phyloP scores from a whole-genome alignment of 306 rosid species.

The Trifolium pratense region DNA sequence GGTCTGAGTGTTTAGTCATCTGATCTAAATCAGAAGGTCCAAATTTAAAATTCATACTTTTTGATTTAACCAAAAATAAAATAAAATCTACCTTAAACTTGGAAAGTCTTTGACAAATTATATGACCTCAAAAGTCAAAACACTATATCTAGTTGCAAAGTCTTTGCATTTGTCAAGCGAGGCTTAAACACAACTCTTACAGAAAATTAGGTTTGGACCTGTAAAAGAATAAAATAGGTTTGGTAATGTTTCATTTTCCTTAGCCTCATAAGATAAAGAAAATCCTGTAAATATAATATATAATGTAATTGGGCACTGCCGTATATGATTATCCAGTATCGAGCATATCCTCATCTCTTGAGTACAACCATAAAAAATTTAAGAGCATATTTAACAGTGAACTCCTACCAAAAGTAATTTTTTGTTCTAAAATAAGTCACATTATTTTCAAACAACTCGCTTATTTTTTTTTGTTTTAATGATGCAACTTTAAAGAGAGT shows the following conservation, averaged over 20 bases:
- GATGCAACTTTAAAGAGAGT: too few relatives aligned
- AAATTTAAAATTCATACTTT: too few relatives aligned
- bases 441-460: too few relatives aligned
- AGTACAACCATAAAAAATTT: slow-evolving; percentile 20
- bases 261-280: slow-evolving; percentile 25
- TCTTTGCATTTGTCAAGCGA: neutral
- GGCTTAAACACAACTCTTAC: neutral
- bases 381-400: too few relatives aligned
- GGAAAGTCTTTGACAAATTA: neutral
- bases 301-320: neutral
- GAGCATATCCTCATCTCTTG: neutral
- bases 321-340: neutral
- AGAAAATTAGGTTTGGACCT: too few relatives aligned
- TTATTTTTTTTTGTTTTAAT: too few relatives aligned
- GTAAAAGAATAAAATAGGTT: neutral
- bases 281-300: neutral
- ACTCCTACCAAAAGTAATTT: too few relatives aligned
- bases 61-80: too few relatives aligned
- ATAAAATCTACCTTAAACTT: too few relatives aligned
- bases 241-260: slow-evolving; percentile 45
- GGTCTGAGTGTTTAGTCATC: too few relatives aligned
- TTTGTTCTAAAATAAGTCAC: too few relatives aligned
- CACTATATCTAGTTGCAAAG: neutral
- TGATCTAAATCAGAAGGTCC: too few relatives aligned
- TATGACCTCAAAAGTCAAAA: neutral